These are phyloP conservation scores for Creolimax fragrantissima DNA, from an alignment of 78 protist species.

Conservation along the genomic window DNA sequence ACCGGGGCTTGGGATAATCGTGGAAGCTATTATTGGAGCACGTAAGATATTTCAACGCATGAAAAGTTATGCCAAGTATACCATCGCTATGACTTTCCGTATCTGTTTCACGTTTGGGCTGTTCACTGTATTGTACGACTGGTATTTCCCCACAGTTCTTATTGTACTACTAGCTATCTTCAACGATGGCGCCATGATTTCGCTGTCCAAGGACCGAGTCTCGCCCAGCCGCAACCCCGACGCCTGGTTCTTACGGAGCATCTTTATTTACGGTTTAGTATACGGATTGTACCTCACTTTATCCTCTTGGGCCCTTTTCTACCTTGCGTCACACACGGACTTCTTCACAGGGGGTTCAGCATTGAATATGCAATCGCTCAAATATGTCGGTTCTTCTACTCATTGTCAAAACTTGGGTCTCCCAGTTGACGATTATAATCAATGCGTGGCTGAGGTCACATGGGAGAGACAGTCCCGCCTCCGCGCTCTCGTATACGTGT, in stretches of 20 bases:
- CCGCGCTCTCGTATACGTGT: neutral
- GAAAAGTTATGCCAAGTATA: slow-evolving; percentile 62
- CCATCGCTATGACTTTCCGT: slow-evolving; percentile 52
- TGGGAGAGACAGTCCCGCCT: slow-evolving; percentile 12
- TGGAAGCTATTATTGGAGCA: slow-evolving; percentile 56
- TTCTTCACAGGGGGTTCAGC: too few relatives aligned
- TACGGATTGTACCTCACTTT: slow-evolving; percentile 53
- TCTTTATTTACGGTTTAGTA: slow-evolving; percentile 34
- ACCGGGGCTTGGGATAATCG: slow-evolving; percentile 74
- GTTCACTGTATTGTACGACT: slow-evolving; percentile 32
- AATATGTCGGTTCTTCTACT: too few relatives aligned
- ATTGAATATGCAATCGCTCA: neutral
- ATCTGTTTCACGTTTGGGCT: slow-evolving; percentile 57
- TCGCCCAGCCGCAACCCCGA: slow-evolving; percentile 51
- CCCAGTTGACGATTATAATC: too few relatives aligned
- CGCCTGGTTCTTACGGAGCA: slow-evolving; percentile 34
- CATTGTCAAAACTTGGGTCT: neutral
- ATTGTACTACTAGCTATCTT: slow-evolving; percentile 63
- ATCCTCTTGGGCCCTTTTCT: slow-evolving; percentile 54
- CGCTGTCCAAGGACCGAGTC: slow-evolving; percentile 66
- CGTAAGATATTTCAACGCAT: slow-evolving; percentile 76
- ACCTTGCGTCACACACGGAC: slow-evolving; percentile 28
- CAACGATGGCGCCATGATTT: slow-evolving; percentile 69
- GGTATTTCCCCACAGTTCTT: slow-evolving; percentile 60
- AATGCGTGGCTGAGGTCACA: slow-evolving; percentile 1